Percentiles rank a stretch among this genome's conserved stretches.
phyloP scores from a whole-genome alignment of 2,329 filamentous ascomycete genomes.

The Penicillium sp. region DNA sequence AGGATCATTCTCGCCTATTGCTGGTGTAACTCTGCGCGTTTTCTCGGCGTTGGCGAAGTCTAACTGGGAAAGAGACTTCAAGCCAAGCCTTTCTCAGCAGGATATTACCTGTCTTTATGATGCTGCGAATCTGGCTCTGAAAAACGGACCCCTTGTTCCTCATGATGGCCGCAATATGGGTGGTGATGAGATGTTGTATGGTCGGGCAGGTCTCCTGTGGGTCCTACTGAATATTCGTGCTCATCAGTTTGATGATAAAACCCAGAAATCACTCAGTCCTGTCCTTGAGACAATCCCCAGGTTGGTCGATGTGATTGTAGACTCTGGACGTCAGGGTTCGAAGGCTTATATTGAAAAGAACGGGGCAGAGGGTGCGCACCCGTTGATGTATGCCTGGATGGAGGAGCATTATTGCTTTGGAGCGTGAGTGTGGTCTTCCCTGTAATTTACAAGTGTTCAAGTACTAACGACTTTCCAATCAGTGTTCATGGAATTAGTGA shows the following conservation, averaged over 20 bases:
- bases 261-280: constrained; percentile 19
- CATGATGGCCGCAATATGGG: constrained; percentile 32
- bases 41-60: constrained; percentile 18
- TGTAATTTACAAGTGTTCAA: not conserved
- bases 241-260: constrained; percentile 23
- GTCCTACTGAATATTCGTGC: constrained; percentile 35
- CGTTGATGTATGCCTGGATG: constrained; percentile 44
- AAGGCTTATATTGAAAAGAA: constrained; percentile 31
- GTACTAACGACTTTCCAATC: not conserved
- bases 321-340: constrained; percentile 33
- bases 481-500: constrained; percentile 34
- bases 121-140: constrained; percentile 30
- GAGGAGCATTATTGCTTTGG: constrained; percentile 38
- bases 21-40: constrained; percentile 30
- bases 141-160: constrained; percentile 28
- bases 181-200: constrained; percentile 41
- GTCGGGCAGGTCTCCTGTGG: constrained; percentile 41
- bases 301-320: constrained; percentile 35
- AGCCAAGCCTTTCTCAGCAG: constrained; percentile 19
- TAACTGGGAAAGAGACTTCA: constrained; percentile 5
- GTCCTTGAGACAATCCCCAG: constrained; percentile 31
- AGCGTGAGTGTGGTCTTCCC: constrained; percentile 30
- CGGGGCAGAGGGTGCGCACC: constrained; percentile 32
- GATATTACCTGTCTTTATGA: constrained; percentile 32
- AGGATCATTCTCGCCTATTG: constrained; percentile 31